phyloP scores from a whole-genome alignment of 306 rosid species.

The Cicer yamashitae region DNA sequence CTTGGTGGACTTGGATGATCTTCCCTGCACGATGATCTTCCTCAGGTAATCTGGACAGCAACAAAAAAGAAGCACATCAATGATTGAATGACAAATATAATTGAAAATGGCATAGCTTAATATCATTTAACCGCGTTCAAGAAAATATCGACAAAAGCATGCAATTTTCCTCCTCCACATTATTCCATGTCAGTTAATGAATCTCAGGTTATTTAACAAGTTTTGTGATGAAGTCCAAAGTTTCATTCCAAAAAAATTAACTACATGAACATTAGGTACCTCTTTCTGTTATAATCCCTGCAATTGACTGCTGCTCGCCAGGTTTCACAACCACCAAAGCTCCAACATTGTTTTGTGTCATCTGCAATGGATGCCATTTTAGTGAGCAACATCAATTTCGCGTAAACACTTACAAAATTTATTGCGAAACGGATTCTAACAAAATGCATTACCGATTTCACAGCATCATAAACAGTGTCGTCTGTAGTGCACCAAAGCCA shows the following conservation, averaged over 20 bases:
- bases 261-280: constrained; percentile 52
- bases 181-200: constrained; percentile 12
- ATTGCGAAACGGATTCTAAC: constrained; percentile 11
- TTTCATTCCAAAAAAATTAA: background rate
- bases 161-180: constrained; percentile 9
- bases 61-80: constrained; percentile 16
- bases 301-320: constrained; percentile 68
- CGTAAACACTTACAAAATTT: constrained; percentile 15
- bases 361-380: constrained; percentile 55
- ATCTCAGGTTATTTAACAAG: background rate
- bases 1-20: constrained; percentile 97
- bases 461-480: constrained; percentile 95
- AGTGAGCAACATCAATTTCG: constrained; percentile 22
- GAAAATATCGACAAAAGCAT: constrained; percentile 8
- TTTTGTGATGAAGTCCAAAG: too few relatives aligned
- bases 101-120: background rate
- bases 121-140: background rate
- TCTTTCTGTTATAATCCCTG: constrained; percentile 97
- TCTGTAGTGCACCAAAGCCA: constrained; percentile 99
- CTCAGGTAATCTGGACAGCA: constrained; percentile 79
- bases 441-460: constrained; percentile 80
- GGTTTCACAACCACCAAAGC: constrained; percentile 97
- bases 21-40: constrained; percentile 98
- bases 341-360: constrained; percentile 98
- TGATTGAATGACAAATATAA: constrained; percentile 1